These are phyloP conservation scores for Pleurozium schreberi DNA, from an alignment of 225 moss, liverwort and hornwort species.

Conservation along the genomic window DNA sequence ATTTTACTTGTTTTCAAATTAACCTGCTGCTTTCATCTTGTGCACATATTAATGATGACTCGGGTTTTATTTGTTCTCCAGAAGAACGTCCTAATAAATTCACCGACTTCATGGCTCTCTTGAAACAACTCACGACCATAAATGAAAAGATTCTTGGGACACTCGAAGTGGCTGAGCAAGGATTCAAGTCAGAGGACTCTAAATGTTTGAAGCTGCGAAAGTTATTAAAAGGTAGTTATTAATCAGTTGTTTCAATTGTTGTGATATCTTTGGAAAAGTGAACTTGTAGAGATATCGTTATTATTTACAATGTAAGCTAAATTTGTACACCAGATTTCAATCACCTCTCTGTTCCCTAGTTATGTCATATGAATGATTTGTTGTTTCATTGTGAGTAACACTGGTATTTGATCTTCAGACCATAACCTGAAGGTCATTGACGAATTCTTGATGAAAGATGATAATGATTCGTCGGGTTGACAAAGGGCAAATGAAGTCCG, in stretches of 20 bases:
- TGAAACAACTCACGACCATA: background rate
- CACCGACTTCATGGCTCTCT: background rate
- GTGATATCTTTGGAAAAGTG: background rate
- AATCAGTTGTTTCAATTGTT: background rate
- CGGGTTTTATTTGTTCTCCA: background rate
- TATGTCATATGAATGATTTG: background rate
- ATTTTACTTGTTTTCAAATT: background rate
- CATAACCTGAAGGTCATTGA: background rate
- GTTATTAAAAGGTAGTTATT: background rate
- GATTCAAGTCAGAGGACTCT: background rate
- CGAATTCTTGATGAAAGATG: background rate
- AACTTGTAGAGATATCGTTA: background rate
- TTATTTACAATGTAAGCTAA: background rate
- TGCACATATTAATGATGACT: background rate
- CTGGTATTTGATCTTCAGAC: background rate
- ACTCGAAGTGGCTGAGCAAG: background rate
- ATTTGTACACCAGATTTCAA: background rate
- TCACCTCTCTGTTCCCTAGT: background rate
- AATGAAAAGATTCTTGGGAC: no score
- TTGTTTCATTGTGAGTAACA: background rate
- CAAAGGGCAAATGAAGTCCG: background rate
- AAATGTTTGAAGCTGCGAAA: background rate
- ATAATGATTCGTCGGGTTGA: background rate
- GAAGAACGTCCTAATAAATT: background rate
- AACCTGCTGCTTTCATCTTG: background rate